Percentiles rank a stretch among this genome's conserved stretches.
phyloP scores from a whole-genome alignment of 495 filamentous ascomycete genomes.

The Letharia lupina region DNA sequence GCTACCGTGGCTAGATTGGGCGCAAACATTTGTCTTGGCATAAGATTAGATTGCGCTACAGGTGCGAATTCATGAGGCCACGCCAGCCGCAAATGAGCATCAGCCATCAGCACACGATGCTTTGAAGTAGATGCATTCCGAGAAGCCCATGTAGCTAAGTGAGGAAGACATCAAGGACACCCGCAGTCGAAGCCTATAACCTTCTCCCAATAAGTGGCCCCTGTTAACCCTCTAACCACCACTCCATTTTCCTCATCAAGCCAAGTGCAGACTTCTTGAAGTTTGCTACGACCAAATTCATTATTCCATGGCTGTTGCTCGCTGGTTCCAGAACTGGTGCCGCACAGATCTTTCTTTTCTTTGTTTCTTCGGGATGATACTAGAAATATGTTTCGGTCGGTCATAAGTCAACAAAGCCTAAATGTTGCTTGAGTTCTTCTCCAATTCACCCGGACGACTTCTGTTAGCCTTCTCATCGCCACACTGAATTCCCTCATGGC shows the following conservation, averaged over 20 bases:
- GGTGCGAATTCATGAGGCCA: neutral
- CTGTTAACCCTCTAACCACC: neutral
- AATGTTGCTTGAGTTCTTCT: neutral
- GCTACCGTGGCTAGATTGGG: constrained; percentile 15
- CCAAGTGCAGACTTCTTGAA: neutral
- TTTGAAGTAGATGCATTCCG: too few relatives aligned
- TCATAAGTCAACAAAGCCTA: neutral
- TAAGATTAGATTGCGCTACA: constrained; percentile 7
- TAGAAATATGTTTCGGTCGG: neutral
- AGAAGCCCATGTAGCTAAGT: neutral
- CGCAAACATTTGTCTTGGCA: constrained; percentile 9
- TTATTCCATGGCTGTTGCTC: neutral
- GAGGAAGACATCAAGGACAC: neutral
- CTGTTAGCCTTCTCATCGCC: neutral
- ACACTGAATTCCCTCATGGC: neutral
- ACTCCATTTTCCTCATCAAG: neutral
- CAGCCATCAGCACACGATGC: neutral
- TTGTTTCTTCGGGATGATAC: neutral
- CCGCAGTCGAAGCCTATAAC: neutral
- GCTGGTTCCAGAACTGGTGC: neutral
- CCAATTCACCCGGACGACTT: neutral
- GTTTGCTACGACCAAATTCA: neutral
- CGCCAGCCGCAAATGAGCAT: neutral
- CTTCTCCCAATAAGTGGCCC: neutral
- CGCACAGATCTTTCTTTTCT: neutral